These are phyloP conservation scores for Cladosporium velox DNA, from an alignment of 2,329 filamentous ascomycete genomes.

Conservation along the genomic window DNA sequence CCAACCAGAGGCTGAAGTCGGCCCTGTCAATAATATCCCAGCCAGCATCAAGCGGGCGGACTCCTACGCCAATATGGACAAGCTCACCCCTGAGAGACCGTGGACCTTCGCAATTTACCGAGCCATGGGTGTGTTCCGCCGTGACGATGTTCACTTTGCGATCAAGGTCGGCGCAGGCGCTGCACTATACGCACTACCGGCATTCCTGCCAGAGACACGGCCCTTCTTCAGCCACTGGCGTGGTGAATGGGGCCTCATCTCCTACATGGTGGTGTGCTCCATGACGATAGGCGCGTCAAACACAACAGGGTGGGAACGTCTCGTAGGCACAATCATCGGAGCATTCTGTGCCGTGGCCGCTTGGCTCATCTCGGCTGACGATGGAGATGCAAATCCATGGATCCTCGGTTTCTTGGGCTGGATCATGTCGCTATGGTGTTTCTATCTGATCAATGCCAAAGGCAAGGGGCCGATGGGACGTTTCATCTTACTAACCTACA, in stretches of 20 bases:
- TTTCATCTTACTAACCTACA: conserved; percentile 94
- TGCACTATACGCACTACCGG: conserved; percentile 82
- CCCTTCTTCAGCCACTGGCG: conserved; percentile 84
- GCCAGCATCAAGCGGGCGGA: conserved; percentile 35
- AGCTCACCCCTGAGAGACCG: conserved; percentile 21
- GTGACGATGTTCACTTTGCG: conserved; percentile 74
- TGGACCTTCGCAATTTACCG: conserved; percentile 56
- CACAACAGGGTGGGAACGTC: conserved; percentile 83
- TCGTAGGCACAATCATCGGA: conserved; percentile 82
- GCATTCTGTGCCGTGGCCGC: conserved; percentile 72
- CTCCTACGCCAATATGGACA: conserved; percentile 33
- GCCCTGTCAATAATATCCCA: conserved; percentile 28
- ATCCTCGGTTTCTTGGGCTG: conserved; percentile 80
- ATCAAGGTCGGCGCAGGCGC: conserved; percentile 93
- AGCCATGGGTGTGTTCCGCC: conserved; percentile 57
- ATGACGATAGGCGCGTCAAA: conserved; percentile 98
- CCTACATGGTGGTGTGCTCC: conserved; percentile 96
- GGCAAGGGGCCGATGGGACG: conserved; percentile 87
- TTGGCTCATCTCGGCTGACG: conserved; percentile 67
- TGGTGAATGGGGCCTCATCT: conserved; percentile 94
- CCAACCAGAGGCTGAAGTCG: conserved; percentile 12
- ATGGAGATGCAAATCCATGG: conserved; percentile 66
- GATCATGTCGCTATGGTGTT: conserved; percentile 74
- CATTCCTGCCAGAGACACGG: conserved; percentile 77
- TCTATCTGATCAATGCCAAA: conserved; percentile 83